A percentile compares a stretch with the other conserved stretches of the same genome.
Evolutionary conservation across 768 basidiomycete genomes (phyloP).

Genomic region (Trametes elegans): DNA sequence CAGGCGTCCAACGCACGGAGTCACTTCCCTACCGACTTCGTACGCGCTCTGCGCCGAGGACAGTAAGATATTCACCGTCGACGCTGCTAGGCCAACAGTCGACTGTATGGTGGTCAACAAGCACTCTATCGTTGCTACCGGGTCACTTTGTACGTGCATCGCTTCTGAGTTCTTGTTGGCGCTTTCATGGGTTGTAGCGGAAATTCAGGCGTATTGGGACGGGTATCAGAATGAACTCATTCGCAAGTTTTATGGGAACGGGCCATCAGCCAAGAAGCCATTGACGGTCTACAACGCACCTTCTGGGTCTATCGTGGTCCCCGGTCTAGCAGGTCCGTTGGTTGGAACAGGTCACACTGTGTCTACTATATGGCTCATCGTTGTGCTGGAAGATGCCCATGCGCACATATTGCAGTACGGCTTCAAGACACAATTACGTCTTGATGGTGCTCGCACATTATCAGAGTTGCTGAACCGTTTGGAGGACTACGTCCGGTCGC

Average conservation of each 20-base stretch:
- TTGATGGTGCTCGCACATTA: slow-evolving; percentile 57
- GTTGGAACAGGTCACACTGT: neutral
- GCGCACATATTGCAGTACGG: slow-evolving; percentile 79
- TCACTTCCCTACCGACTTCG: slow-evolving; percentile 21
- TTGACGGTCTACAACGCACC: slow-evolving; percentile 24
- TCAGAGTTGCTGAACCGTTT: slow-evolving; percentile 64
- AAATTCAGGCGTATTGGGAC: slow-evolving; percentile 28
- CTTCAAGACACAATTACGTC: slow-evolving; percentile 60
- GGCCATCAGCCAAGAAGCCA: slow-evolving; percentile 27
- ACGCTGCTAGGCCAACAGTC: slow-evolving; percentile 46
- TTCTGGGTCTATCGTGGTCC: slow-evolving; percentile 53
- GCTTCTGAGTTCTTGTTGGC: neutral
- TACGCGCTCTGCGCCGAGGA: slow-evolving; percentile 60
- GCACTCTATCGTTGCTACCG: slow-evolving; percentile 46
- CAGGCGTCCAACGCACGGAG: neutral
- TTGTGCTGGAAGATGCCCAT: slow-evolving; percentile 76
- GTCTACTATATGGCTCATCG: neutral
- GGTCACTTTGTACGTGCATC: slow-evolving; percentile 43
- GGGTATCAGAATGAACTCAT: slow-evolving; percentile 27
- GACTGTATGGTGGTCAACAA: slow-evolving; percentile 61
- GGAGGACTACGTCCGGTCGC: slow-evolving; percentile 53
- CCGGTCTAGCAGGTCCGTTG: slow-evolving; percentile 63
- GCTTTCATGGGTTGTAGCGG: neutral
- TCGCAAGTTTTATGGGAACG: slow-evolving; percentile 28
- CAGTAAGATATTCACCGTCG: slow-evolving; percentile 68